Conservation (phyloP, 2,329 filamentous ascomycete species). For the Scedosporium minutisporum region DNA sequence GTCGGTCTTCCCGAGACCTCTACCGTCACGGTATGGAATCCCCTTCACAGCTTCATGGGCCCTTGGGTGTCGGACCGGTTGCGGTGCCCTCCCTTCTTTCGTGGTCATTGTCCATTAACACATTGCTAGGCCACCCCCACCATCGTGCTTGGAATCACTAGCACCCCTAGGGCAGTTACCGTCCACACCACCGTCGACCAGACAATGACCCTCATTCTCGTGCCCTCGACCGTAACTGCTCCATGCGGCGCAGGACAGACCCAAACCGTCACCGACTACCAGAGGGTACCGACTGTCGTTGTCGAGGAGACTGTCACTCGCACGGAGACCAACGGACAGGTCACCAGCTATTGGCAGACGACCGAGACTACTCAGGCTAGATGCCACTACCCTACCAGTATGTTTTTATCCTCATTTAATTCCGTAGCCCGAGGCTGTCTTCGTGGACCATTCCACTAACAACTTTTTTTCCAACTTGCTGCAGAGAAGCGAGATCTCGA, state of each 20-base stretch:
- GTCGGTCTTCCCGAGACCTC: constrained; percentile 22
- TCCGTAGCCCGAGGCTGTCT: not conserved
- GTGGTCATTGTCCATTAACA: not conserved
- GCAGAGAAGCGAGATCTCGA: constrained; percentile 10
- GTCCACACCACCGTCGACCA: constrained; percentile 17
- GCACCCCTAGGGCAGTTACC: constrained; percentile 23
- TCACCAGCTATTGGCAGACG: constrained; percentile 21
- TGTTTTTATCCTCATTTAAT: constrained; percentile 2
- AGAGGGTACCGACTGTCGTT: constrained; percentile 20
- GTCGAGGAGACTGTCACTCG: constrained; percentile 19
- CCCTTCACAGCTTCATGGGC: not conserved
- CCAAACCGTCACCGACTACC: constrained; percentile 24
- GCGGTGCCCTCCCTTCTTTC: not conserved
- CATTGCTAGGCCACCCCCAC: constrained; percentile 24
- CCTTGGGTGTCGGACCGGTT: not conserved
- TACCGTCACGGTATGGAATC: constrained; percentile 21
- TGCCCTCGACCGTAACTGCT: constrained; percentile 22
- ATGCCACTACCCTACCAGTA: constrained; percentile 23
- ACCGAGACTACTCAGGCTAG: constrained; percentile 21
- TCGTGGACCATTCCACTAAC: not conserved
- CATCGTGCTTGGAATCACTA: constrained; percentile 25
- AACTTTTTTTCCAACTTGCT: not conserved
- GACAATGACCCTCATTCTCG: constrained; percentile 24
- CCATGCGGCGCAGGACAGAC: constrained; percentile 20
- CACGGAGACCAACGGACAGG: constrained; percentile 21